Conservation (phyloP, 192 early-diverging fungal species). For the Podila minutissima region DNA sequence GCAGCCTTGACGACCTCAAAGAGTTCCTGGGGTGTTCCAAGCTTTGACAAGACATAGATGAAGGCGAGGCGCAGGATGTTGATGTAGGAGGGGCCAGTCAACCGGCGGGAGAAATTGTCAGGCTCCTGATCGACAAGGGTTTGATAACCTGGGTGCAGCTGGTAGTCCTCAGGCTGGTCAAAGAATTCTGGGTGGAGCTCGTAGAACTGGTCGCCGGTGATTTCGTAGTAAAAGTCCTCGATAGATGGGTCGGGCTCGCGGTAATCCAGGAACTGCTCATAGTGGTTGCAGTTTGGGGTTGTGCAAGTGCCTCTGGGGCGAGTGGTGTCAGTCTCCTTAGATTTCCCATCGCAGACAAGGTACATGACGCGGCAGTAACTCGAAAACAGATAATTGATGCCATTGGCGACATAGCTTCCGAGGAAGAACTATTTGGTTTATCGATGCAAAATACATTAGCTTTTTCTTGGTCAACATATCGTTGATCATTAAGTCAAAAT, state of each 20-base stretch:
- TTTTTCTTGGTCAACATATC: too few species aligned
- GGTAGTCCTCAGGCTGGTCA: slow-evolving; percentile 26
- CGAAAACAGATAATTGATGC: slow-evolving; percentile 12
- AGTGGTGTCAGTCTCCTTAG: background rate
- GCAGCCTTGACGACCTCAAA: slow-evolving; percentile 8
- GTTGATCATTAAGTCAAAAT: too few species aligned
- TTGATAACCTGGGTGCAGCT: slow-evolving; percentile 41
- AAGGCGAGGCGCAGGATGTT: slow-evolving; percentile 24
- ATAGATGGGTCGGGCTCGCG: background rate
- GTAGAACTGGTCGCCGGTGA: background rate
- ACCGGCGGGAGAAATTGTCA: slow-evolving; percentile 22
- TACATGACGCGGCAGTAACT: slow-evolving; percentile 36
- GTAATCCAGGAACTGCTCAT: slow-evolving; percentile 3
- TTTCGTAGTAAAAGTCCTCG: background rate
- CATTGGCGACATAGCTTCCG: slow-evolving; percentile 23
- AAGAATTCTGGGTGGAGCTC: background rate
- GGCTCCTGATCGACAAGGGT: slow-evolving; percentile 31
- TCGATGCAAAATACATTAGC: too few species aligned
- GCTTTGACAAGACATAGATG: slow-evolving; percentile 19
- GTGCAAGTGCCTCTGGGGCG: background rate
- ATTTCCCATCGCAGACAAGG: slow-evolving; percentile 17
- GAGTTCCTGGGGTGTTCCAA: slow-evolving; percentile 14
- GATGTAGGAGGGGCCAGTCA: slow-evolving; percentile 32
- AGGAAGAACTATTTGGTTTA: slow-evolving; percentile 28
- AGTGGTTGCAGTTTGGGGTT: background rate